Percentiles rank a stretch among this genome's conserved stretches.
These are phyloP conservation scores for Collybia mongolica DNA, from an alignment of 768 basidiomycete species.

Conservation along the genomic window DNA sequence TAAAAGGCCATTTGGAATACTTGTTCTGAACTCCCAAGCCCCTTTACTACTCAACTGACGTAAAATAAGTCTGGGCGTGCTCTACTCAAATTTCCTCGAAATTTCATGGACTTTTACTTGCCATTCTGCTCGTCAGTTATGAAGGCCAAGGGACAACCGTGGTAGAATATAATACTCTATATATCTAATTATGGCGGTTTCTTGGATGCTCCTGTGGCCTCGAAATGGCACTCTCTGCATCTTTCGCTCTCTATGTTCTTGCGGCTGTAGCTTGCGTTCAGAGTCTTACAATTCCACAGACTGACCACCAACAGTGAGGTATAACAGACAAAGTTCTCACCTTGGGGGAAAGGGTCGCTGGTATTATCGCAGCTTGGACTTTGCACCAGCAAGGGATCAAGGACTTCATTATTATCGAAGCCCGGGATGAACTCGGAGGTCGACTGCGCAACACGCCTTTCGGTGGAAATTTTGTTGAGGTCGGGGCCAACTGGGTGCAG, in stretches of 20 bases:
- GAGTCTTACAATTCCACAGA: not conserved
- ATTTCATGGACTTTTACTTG: too few relatives aligned
- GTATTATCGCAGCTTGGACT: slow-evolving; percentile 65
- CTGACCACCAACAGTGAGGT: not conserved
- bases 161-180: too few relatives aligned
- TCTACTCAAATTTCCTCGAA: too few relatives aligned
- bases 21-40: too few relatives aligned
- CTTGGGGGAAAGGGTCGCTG: slow-evolving; percentile 65
- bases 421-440: slow-evolving; percentile 55
- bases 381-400: slow-evolving; percentile 51
- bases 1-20: too few relatives aligned
- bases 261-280: not conserved
- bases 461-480: slow-evolving; percentile 50
- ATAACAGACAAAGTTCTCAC: slow-evolving; percentile 42
- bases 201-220: too few relatives aligned
- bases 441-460: slow-evolving; percentile 51
- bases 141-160: too few relatives aligned
- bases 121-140: too few relatives aligned
- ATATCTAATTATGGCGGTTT: too few relatives aligned
- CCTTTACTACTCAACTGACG: too few relatives aligned
- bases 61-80: too few relatives aligned
- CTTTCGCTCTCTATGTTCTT: not conserved
- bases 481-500: slow-evolving; percentile 64
- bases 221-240: too few relatives aligned
- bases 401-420: slow-evolving; percentile 63